phyloP scores from a whole-genome alignment of 768 basidiomycete species.

The Suillus discolor region DNA sequence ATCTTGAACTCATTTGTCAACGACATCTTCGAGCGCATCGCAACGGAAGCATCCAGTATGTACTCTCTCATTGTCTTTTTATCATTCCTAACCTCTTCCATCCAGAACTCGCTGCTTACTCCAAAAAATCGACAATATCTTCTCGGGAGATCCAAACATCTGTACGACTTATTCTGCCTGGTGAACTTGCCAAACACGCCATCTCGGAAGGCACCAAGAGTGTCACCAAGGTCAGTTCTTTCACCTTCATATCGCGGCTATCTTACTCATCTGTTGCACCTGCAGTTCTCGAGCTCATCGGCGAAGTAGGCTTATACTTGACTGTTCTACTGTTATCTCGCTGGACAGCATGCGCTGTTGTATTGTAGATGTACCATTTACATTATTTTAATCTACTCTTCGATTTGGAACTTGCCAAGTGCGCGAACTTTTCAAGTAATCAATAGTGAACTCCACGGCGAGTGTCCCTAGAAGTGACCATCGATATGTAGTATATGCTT shows the following conservation, averaged over 20 bases:
- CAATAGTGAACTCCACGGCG: too few relatives aligned
- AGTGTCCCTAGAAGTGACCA: not conserved
- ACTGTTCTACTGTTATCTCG: conserved; percentile 21
- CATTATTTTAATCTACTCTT: conserved; percentile 30
- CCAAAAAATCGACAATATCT: conserved; percentile 98
- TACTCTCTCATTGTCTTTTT: conserved; percentile 11
- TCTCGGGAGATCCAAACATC: conserved; percentile 98
- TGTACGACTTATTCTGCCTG: conserved; percentile 93
- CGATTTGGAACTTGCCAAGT: not conserved
- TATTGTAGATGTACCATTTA: conserved; percentile 37
- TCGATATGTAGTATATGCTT: not conserved
- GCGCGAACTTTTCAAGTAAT: not conserved
- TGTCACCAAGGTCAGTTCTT: conserved; percentile 55
- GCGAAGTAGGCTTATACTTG: conserved; percentile 37
- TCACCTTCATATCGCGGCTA: not conserved
- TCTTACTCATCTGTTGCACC: conserved; percentile 15
- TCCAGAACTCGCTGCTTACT: conserved; percentile 93
- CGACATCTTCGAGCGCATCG: conserved; percentile 93
- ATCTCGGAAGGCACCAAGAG: conserved; percentile 92
- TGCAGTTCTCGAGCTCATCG: conserved; percentile 47
- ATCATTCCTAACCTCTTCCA: not conserved
- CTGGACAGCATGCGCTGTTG: conserved; percentile 23
- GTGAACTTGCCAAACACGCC: conserved; percentile 97
- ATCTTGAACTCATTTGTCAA: conserved; percentile 96
- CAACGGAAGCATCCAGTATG: conserved; percentile 85